Percentiles rank a stretch among this genome's conserved stretches.
Evolutionary conservation across 768 basidiomycete species (phyloP).

Genomic region (Lactarius evosmus): DNA sequence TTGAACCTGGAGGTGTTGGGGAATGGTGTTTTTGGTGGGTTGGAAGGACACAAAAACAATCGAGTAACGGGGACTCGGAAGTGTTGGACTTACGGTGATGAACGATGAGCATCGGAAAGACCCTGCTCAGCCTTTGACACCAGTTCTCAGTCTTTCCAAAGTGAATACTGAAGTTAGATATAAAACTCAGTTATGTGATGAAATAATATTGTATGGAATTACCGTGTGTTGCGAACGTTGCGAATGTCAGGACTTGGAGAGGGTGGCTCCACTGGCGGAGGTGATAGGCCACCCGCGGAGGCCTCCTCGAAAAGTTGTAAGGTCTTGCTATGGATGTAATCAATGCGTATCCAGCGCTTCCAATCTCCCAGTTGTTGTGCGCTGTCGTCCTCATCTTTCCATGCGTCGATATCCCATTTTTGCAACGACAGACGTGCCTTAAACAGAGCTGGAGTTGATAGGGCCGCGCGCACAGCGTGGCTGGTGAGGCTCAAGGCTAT

Average conservation of each 20-base stretch:
- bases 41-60: neutral
- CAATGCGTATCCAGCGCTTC: conserved; percentile 14
- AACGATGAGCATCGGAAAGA: conserved; percentile 5
- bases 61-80: neutral
- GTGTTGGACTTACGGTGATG: conserved; percentile 13
- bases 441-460: conserved; percentile 11
- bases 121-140: conserved; percentile 7
- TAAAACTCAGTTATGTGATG: neutral
- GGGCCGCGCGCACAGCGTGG: neutral
- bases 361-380: neutral
- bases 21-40: no score
- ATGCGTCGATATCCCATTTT: conserved; percentile 14
- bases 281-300: neutral
- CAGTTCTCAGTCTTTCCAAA: neutral
- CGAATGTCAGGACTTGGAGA: neutral
- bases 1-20: neutral
- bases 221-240: neutral
- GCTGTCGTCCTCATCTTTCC: neutral
- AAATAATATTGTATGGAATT: neutral
- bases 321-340: conserved; percentile 3
- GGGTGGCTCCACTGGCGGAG: neutral
- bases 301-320: conserved; percentile 13
- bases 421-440: conserved; percentile 6
- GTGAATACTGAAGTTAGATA: neutral
- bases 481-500: conserved; percentile 7